Percentiles rank a stretch among this genome's conserved stretches.
phyloP scores from a whole-genome alignment of 73 alveolate species.

The Breviolum minutum region DNA sequence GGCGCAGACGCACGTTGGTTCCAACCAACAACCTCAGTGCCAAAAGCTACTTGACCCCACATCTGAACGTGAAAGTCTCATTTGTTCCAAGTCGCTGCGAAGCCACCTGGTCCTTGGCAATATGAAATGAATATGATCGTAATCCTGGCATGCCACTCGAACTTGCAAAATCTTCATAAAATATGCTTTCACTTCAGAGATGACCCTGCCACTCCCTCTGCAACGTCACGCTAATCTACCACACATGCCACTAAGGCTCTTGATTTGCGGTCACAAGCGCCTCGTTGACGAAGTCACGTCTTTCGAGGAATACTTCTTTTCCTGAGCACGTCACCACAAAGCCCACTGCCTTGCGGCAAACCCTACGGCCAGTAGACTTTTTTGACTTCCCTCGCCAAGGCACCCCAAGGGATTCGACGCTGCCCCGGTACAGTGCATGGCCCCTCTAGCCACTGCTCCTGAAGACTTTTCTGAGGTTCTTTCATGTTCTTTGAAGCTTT shows the following conservation, averaged over 20 bases:
- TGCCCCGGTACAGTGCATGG: slow-evolving; percentile 24
- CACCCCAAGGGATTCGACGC: slow-evolving; percentile 62
- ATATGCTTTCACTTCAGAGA: neutral
- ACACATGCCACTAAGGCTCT: neutral
- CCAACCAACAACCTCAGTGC: neutral
- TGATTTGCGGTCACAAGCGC: neutral
- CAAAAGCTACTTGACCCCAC: neutral
- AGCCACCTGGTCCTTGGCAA: neutral
- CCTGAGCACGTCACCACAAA: neutral
- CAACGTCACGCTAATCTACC: neutral
- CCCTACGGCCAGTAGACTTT: neutral
- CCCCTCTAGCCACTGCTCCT: slow-evolving; percentile 88
- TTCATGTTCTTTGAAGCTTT: too few relatives aligned
- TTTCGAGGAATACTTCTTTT: slow-evolving; percentile 26
- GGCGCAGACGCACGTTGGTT: slow-evolving; percentile 33
- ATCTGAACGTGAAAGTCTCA: neutral
- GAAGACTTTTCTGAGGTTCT: neutral
- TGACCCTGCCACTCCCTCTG: neutral
- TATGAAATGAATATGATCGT: neutral
- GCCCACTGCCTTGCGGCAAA: neutral
- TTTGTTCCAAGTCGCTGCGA: neutral
- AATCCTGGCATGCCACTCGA: neutral
- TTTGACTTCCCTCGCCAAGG: neutral
- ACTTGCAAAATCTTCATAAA: neutral
- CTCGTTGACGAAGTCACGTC: slow-evolving; percentile 34